Conservation (phyloP, 441 rosid genomes). For the Capsella rubella region DNA sequence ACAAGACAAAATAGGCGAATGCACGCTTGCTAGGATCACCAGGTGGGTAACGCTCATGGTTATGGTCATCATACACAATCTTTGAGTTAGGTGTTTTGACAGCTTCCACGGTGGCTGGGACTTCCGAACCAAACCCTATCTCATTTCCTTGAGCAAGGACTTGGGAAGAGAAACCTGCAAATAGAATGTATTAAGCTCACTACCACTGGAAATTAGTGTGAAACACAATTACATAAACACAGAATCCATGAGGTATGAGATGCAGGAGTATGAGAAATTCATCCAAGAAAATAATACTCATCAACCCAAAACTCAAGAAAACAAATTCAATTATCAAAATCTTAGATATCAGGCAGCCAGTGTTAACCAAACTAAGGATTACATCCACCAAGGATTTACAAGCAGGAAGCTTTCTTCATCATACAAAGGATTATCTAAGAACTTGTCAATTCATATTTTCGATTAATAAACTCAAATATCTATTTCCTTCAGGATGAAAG, state of each 20-base stretch:
- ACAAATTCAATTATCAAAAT: not conserved
- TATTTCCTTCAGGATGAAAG: not conserved
- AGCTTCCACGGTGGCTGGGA: conserved; percentile 76
- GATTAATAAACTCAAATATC: conserved; percentile 2
- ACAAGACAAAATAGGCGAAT: conserved; percentile 87
- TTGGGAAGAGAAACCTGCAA: conserved; percentile 75
- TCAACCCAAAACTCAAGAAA: not conserved
- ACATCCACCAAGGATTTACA: not conserved
- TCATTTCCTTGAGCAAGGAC: conserved; percentile 65
- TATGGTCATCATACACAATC: conserved; percentile 81
- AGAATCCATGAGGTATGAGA: not conserved
- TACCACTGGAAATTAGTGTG: not conserved
- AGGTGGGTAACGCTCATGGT: conserved; percentile 91
- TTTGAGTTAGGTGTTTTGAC: conserved; percentile 82
- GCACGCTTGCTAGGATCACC: conserved; percentile 99
- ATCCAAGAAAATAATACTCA: not conserved
- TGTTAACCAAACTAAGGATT: not conserved
- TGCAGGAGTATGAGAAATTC: not conserved
- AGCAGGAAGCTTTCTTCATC: not conserved
- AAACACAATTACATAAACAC: not conserved
- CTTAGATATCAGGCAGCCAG: not conserved
- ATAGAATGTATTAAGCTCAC: not conserved
- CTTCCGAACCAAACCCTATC: conserved; percentile 58
- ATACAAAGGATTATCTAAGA: conserved; percentile 20
- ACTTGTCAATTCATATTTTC: conserved; percentile 5